A percentile compares a stretch with the other conserved stretches of the same genome.
Conservation (phyloP, 345 rosid species). For the Aquilaria malaccensis region DNA sequence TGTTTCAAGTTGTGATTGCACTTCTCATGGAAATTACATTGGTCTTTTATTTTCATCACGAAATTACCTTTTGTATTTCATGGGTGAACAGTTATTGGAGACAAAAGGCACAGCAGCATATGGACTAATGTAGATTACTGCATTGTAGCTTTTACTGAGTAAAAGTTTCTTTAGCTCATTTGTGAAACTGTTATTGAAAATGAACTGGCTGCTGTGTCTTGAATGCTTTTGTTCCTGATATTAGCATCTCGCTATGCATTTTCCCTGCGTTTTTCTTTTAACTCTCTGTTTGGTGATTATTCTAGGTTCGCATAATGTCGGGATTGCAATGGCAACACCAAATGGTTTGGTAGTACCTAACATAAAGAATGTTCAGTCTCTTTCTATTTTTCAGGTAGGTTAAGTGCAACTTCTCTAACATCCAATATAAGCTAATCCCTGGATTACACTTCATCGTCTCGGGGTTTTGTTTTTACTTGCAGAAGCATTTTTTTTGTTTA, state of each 20-base stretch:
- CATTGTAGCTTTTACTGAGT: background rate
- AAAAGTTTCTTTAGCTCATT: slow-evolving; percentile 1
- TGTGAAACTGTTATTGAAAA: background rate
- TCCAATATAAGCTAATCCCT: background rate
- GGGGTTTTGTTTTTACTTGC: background rate
- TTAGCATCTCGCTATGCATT: background rate
- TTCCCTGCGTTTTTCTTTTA: background rate
- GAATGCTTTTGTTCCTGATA: background rate
- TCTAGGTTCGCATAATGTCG: slow-evolving; percentile 85
- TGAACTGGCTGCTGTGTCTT: background rate
- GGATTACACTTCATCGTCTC: background rate
- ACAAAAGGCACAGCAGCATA: too few species aligned
- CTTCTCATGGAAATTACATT: too few species aligned
- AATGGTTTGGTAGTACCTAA: slow-evolving; percentile 85
- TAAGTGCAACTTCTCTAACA: background rate
- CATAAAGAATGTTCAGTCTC: slow-evolving; percentile 82
- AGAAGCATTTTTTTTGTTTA: background rate
- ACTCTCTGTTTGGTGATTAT: slow-evolving; percentile 5
- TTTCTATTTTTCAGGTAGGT: slow-evolving; percentile 67
- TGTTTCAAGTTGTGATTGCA: too few species aligned
- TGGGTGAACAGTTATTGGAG: too few species aligned
- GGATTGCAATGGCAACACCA: slow-evolving; percentile 95
- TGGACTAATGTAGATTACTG: background rate
- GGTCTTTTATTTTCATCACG: too few species aligned
- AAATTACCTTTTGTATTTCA: too few species aligned